These are phyloP conservation scores for Rubia yunnanensis DNA, from an alignment of 257 asterid genomes.

Conservation along the genomic window DNA sequence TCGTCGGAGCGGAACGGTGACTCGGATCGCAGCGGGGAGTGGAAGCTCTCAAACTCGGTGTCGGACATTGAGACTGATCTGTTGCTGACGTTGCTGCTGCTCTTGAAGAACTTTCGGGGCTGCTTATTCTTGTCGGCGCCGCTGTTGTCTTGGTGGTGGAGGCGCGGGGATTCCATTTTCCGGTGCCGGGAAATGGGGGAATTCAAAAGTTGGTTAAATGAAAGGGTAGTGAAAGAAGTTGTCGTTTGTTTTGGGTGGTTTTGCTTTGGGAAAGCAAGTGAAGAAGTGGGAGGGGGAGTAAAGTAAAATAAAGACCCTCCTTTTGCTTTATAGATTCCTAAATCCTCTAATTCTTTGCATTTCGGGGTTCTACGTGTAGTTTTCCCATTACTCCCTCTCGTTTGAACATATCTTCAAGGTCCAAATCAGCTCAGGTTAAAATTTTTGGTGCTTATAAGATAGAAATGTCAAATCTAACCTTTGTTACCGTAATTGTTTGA, in stretches of 20 bases:
- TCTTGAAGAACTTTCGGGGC: slow-evolving; percentile 5
- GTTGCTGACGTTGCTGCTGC: slow-evolving; percentile 27
- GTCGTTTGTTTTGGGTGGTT: background rate
- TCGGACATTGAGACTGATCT: slow-evolving; percentile 77
- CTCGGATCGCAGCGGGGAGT: slow-evolving; percentile 67
- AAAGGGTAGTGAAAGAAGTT: background rate
- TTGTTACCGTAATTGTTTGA: too few relatives aligned
- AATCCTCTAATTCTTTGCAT: background rate
- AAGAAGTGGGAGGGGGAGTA: background rate
- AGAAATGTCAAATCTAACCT: too few relatives aligned
- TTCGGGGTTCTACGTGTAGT: background rate
- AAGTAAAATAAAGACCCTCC: background rate
- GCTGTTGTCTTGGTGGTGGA: slow-evolving; percentile 1
- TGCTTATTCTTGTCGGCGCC: background rate
- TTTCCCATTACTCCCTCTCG: too few relatives aligned
- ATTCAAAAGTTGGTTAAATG: slow-evolving; percentile 7
- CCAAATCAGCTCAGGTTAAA: too few relatives aligned
- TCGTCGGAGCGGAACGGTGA: slow-evolving; percentile 71
- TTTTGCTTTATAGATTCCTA: background rate
- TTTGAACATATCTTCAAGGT: too few relatives aligned
- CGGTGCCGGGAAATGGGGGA: background rate
- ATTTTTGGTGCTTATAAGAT: too few relatives aligned
- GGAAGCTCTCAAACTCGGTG: slow-evolving; percentile 66
- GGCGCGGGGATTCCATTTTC: slow-evolving; percentile 14
- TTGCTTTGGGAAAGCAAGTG: slow-evolving; percentile 19